Percentiles rank a stretch among this genome's conserved stretches.
These are phyloP conservation scores for Phaseolus lunatus DNA, from an alignment of 306 rosid genomes.

Conservation along the genomic window DNA sequence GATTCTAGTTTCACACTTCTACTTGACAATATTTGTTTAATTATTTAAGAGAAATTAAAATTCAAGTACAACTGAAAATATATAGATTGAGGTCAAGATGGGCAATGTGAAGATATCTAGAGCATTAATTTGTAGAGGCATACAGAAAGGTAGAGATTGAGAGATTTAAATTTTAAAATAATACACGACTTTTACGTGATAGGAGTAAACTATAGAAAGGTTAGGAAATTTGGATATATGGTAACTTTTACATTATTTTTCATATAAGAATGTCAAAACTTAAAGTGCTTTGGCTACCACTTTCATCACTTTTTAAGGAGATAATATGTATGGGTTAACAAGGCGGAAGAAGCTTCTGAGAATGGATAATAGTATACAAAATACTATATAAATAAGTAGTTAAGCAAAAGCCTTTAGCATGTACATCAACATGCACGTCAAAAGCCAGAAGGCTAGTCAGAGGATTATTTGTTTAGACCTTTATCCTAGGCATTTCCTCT, in stretches of 20 bases:
- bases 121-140: not conserved
- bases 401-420: not conserved
- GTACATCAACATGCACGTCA: not conserved
- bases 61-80: not conserved
- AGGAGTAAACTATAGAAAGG: too few relatives aligned
- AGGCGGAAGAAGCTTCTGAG: not conserved
- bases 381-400: not conserved
- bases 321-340: too few relatives aligned
- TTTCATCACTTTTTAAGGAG: too few relatives aligned
- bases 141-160: too few relatives aligned
- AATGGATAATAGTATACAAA: not conserved
- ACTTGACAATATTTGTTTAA: conserved; percentile 1
- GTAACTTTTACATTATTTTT: too few relatives aligned
- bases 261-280: too few relatives aligned
- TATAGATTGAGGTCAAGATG: too few relatives aligned
- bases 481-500: not conserved
- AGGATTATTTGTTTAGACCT: not conserved
- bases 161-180: too few relatives aligned
- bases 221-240: too few relatives aligned
- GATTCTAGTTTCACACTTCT: not conserved
- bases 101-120: not conserved
- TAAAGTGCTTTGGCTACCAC: too few relatives aligned
- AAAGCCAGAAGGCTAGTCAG: not conserved
- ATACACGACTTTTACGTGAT: too few relatives aligned
- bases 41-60: not conserved